Conservation (phyloP, 2,329 filamentous ascomycete species). For the Sporothrix globosa region DNA sequence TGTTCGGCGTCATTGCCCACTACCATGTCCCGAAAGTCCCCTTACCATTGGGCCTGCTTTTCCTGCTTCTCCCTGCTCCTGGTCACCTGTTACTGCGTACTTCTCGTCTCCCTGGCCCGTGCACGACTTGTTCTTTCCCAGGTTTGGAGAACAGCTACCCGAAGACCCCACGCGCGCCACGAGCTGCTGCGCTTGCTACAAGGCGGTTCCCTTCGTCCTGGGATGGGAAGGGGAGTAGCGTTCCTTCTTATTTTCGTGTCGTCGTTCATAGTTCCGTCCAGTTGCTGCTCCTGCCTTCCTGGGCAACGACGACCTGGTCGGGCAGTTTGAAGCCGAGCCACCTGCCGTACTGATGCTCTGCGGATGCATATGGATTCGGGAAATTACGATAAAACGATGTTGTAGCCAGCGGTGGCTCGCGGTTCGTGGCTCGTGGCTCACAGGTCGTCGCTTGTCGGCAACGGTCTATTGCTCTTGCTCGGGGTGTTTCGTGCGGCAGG, state of each 20-base stretch:
- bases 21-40: conserved; percentile 25
- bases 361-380: no score
- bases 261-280: conserved; percentile 20
- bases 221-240: neutral
- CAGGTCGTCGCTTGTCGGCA: neutral
- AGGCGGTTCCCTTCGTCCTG: conserved; percentile 29
- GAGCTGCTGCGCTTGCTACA: conserved; percentile 16
- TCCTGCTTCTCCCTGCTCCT: conserved; percentile 19
- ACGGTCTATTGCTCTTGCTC: neutral
- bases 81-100: neutral
- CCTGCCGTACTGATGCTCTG: neutral
- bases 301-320: neutral
- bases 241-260: conserved; percentile 34
- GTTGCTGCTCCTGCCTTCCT: conserved; percentile 17
- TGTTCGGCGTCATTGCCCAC: conserved; percentile 9
- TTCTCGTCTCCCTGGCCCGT: conserved; percentile 20
- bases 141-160: conserved; percentile 25
- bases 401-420: neutral
- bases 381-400: no score
- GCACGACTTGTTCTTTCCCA: conserved; percentile 16
- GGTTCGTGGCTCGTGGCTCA: no score
- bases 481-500: conserved; percentile 17
- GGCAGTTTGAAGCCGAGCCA: conserved; percentile 4
- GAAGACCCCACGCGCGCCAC: conserved; percentile 28
- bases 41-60: conserved; percentile 15